Evolutionary conservation across 805 yeast species (phyloP).

Genomic region (Yamadazyma laniorum): DNA sequence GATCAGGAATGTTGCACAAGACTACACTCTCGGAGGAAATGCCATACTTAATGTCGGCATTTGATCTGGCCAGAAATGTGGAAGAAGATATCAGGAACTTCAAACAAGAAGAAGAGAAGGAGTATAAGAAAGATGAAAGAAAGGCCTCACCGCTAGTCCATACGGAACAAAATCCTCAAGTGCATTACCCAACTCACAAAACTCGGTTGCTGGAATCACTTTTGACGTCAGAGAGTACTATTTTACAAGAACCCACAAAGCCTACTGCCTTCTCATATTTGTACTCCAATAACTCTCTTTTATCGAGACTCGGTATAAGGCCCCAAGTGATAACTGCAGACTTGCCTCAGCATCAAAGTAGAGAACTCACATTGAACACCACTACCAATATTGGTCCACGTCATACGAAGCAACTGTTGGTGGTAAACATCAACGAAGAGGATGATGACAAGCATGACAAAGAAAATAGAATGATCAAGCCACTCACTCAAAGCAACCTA

Average conservation of each 20-base stretch:
- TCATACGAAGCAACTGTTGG: slow-evolving; percentile 1
- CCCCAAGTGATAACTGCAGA: slow-evolving; percentile 41
- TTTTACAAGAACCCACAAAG: slow-evolving; percentile 18
- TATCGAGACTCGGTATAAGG: slow-evolving; percentile 38
- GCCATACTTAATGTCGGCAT: slow-evolving; percentile 66
- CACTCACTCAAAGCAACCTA: slow-evolving; percentile 31
- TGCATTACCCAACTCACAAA: slow-evolving; percentile 22
- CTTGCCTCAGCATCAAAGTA: slow-evolving; percentile 17
- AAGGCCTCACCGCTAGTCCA: neutral
- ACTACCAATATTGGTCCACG: slow-evolving; percentile 3
- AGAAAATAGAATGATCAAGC: slow-evolving; percentile 14
- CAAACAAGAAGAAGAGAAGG: slow-evolving; percentile 19
- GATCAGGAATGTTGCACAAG: slow-evolving; percentile 38
- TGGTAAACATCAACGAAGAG: slow-evolving; percentile 5
- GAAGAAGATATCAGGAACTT: slow-evolving; percentile 47
- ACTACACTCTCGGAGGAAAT: slow-evolving; percentile 62
- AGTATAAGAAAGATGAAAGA: neutral
- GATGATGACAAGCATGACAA: slow-evolving; percentile 19
- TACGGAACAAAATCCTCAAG: neutral
- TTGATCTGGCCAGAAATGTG: slow-evolving; percentile 57
- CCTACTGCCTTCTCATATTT: slow-evolving; percentile 30
- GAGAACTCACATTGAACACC: slow-evolving; percentile 11
- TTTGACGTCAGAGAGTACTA: slow-evolving; percentile 34
- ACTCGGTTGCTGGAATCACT: slow-evolving; percentile 30
- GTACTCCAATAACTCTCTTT: slow-evolving; percentile 30